Base-by-base conservation (phyloP, 1,139 yeast genomes). In the Yamadazyma blattariae region DNA sequence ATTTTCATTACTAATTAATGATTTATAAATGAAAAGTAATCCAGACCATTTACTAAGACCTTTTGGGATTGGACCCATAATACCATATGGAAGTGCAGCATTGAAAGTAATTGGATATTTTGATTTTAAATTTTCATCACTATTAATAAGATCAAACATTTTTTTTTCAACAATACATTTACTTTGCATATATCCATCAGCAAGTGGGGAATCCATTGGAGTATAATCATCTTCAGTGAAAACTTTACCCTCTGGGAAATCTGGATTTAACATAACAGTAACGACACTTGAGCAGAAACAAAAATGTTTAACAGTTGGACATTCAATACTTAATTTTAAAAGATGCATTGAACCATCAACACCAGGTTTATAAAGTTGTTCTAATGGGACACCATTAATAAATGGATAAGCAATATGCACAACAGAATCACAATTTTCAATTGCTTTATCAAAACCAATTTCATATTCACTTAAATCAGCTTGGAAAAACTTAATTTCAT, bases 211-310 rank as follows among this genome's bases (percentile, higher is more conserved):
- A 14, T 34, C 37, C 15, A 8, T 7, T n/a, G 10, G 16, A 7
- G 24, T 18, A 32, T 36, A 39, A 25, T 15, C 27, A 6, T 21
- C 16, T 7, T 41, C 44, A 27, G 32, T 30, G 14, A 37, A 25
- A 13, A 39, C 25, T 4, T 28, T 14, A 9, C 29, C 42, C 17
- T 41, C 39, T 2, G 37, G 36, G 26, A 26, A 31, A 2, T 29
- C 18, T 8, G 31, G 38, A 29, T 24, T 29, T 22, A 25, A 33
- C 7, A 35, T 37, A 29, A 44, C 41, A 10, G 57, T 48, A 13
- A 48, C 57, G 32, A 37, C 41, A 9, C 54, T 52, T 3, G 59
- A 53, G 8, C 56, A 51, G 28, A 45, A 32, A 1, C 54, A 50
- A 17, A 56, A 47, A 19, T 46, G 45, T 27, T 48, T 48, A 31